Evolutionary conservation across 2,329 filamentous ascomycete genomes (phyloP).

Genomic region (Talaromyces sp.): DNA sequence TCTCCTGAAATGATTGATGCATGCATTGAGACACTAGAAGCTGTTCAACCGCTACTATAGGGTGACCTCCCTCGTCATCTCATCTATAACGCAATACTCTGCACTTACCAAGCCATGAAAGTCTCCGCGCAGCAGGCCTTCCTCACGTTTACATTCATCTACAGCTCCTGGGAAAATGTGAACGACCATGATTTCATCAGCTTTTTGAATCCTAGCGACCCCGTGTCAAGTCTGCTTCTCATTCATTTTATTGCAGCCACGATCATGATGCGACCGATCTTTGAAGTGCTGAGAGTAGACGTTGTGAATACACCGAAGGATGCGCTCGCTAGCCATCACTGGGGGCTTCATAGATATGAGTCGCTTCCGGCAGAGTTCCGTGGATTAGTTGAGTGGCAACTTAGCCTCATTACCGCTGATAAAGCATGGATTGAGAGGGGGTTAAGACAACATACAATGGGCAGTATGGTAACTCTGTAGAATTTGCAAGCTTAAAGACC

Average conservation of each 20-base stretch:
- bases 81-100: conserved; percentile 24
- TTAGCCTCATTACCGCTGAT: neutral
- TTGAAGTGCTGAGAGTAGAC: conserved; percentile 13
- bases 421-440: neutral
- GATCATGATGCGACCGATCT: conserved; percentile 37
- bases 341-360: conserved; percentile 38
- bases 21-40: neutral
- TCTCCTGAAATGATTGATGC: neutral
- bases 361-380: conserved; percentile 32
- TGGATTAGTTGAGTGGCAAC: conserved; percentile 34
- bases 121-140: conserved; percentile 31
- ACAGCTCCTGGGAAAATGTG: conserved; percentile 41
- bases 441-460: neutral
- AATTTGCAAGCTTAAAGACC: neutral
- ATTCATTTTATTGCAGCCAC: conserved; percentile 49
- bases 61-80: neutral
- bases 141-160: conserved; percentile 41
- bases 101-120: conserved; percentile 22
- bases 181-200: conserved; percentile 41
- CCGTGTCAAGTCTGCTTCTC: conserved; percentile 43
- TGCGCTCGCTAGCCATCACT: conserved; percentile 32
- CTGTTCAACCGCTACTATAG: neutral
- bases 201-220: conserved; percentile 45
- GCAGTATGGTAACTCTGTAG: neutral
- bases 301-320: conserved; percentile 13